Percentiles rank a stretch among this genome's conserved stretches.
These are phyloP conservation scores for Dryas octopetala DNA, from an alignment of 306 rosid species.

Conservation along the genomic window DNA sequence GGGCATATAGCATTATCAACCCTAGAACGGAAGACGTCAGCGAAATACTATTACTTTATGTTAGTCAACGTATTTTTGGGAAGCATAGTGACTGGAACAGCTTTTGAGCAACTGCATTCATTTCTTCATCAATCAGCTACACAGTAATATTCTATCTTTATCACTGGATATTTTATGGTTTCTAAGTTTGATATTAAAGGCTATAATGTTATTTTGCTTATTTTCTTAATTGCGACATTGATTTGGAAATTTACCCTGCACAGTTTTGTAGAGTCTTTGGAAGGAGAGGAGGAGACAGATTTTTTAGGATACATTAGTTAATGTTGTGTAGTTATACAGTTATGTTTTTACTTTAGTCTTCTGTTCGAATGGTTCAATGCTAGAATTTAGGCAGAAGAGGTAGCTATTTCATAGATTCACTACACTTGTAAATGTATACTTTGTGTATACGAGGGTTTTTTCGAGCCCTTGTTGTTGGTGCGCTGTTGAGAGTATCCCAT, in stretches of 20 bases:
- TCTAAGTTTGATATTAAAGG: background rate
- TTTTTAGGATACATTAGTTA: too few relatives aligned
- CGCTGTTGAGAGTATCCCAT: too few relatives aligned
- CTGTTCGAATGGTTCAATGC: too few relatives aligned
- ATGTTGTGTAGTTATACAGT: too few relatives aligned
- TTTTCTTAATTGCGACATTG: background rate
- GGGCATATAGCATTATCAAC: constrained; percentile 80
- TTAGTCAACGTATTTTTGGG: constrained; percentile 95
- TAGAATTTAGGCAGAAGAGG: too few relatives aligned
- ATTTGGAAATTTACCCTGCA: background rate
- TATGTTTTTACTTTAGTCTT: too few relatives aligned
- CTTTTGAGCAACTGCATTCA: constrained; percentile 84
- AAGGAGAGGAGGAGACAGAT: background rate
- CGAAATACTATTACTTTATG: constrained; percentile 93
- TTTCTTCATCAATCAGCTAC: constrained; percentile 95
- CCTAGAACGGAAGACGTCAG: constrained; percentile 74
- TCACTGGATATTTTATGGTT: constrained; percentile 18
- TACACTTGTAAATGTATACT: too few relatives aligned
- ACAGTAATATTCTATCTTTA: constrained; percentile 49
- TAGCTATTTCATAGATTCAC: too few relatives aligned
- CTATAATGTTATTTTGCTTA: background rate
- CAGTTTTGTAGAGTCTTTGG: background rate
- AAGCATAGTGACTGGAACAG: constrained; percentile 94
- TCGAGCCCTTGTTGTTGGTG: too few relatives aligned
- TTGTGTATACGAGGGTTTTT: too few relatives aligned